A percentile compares a stretch with the other conserved stretches of the same genome.
Conservation (phyloP, 2,329 filamentous ascomycete genomes). For the Aspergillus novofumigatus region DNA sequence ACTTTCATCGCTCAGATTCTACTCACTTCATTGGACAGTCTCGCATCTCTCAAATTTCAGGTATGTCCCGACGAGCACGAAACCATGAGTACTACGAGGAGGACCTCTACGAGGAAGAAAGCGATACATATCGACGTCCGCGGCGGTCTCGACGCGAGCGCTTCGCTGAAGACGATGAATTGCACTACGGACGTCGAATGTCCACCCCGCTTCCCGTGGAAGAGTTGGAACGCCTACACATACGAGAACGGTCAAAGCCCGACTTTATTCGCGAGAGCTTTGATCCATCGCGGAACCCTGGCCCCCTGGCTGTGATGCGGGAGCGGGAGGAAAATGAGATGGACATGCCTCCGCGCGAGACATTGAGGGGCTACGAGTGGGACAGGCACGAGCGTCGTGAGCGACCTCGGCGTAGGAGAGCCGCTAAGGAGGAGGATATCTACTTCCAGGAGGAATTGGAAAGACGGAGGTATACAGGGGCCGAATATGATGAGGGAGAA, state of each 20-base stretch:
- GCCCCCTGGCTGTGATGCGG: constrained; percentile 7
- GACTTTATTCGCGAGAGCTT: constrained; percentile 31
- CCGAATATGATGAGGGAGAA: constrained; percentile 11
- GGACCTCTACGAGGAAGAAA: constrained; percentile 27
- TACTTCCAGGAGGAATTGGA: constrained; percentile 9
- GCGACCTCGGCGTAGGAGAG: neutral
- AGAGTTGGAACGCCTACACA: constrained; percentile 36
- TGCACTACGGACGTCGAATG: constrained; percentile 21
- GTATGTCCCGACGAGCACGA: constrained; percentile 30
- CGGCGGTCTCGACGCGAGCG: constrained; percentile 24
- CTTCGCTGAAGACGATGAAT: constrained; percentile 25
- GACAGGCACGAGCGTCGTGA: constrained; percentile 1
- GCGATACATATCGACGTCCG: constrained; percentile 18
- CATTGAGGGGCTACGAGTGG: constrained; percentile 1
- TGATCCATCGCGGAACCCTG: constrained; percentile 19
- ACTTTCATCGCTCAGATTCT: neutral
- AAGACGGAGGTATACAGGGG: constrained; percentile 7
- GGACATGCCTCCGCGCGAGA: constrained; percentile 8
- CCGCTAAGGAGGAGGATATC: constrained; percentile 7
- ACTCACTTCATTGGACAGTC: neutral
- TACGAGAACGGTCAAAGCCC: constrained; percentile 33
- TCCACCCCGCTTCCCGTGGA: constrained; percentile 42
- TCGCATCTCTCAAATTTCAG: neutral
- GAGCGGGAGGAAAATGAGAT: constrained; percentile 26
- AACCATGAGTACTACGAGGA: constrained; percentile 28